Conservation (phyloP, 2,329 filamentous ascomycete species). For the Fusarium beomiforme region DNA sequence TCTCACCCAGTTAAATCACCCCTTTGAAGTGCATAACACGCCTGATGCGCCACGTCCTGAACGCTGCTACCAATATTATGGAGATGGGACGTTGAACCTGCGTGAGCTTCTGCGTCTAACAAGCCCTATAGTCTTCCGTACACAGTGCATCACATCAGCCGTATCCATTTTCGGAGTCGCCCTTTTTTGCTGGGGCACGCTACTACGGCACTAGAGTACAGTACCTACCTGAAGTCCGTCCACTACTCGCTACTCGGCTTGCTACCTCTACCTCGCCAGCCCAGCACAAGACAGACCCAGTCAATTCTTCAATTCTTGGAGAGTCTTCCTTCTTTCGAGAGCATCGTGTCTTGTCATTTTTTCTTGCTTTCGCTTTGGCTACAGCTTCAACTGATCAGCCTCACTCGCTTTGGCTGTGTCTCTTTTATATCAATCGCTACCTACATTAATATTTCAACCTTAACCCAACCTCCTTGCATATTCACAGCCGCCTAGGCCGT, state of each 20-base stretch:
- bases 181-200: conserved; percentile 35
- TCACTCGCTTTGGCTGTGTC: conserved; percentile 70
- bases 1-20: conserved; percentile 20
- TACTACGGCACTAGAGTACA: conserved; percentile 24
- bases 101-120: conserved; percentile 19
- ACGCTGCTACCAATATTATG: conserved; percentile 37
- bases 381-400: conserved; percentile 48
- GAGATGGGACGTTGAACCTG: conserved; percentile 40
- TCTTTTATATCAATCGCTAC: conserved; percentile 49
- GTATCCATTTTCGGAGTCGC: conserved; percentile 36
- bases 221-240: not conserved
- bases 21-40: conserved; percentile 23
- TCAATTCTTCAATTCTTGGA: conserved; percentile 42
- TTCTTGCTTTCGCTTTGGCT: conserved; percentile 28
- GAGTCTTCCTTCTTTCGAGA: conserved; percentile 37
- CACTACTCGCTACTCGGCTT: conserved; percentile 10
- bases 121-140: conserved; percentile 6
- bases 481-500: conserved; percentile 24
- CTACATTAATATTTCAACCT: conserved; percentile 42
- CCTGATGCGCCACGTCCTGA: conserved; percentile 28
- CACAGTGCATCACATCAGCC: conserved; percentile 31
- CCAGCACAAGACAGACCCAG: conserved; percentile 37
- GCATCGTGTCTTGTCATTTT: conserved; percentile 30
- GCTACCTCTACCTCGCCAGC: conserved; percentile 35
- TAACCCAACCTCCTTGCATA: conserved; percentile 19